These are phyloP conservation scores for Wilhelminamyces savonicus DNA, from an alignment of 805 yeast species.

Conservation along the genomic window DNA sequence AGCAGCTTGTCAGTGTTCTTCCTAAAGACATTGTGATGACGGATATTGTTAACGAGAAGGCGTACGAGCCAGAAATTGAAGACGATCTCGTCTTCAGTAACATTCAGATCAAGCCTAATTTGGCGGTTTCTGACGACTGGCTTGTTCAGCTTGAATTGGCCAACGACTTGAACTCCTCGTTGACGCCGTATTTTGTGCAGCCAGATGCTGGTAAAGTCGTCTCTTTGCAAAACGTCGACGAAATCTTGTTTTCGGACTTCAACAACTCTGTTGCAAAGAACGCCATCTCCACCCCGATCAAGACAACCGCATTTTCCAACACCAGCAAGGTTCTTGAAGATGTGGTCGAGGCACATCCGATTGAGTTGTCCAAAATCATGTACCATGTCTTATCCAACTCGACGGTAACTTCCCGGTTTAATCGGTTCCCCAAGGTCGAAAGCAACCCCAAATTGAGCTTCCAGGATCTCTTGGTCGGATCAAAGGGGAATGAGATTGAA, in stretches of 20 bases:
- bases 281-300: slow-evolving; percentile 18
- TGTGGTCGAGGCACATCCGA: slow-evolving; percentile 5
- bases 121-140: slow-evolving; percentile 58
- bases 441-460: slow-evolving; percentile 9
- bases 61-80: slow-evolving; percentile 60
- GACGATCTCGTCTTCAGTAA: slow-evolving; percentile 28
- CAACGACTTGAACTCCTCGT: slow-evolving; percentile 36
- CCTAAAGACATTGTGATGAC: slow-evolving; percentile 23
- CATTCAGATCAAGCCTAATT: slow-evolving; percentile 36
- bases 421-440: slow-evolving; percentile 20
- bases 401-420: slow-evolving; percentile 12
- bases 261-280: slow-evolving; percentile 17
- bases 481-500: slow-evolving; percentile 11
- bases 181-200: slow-evolving; percentile 24
- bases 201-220: slow-evolving; percentile 5
- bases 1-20: slow-evolving; percentile 24
- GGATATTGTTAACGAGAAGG: slow-evolving; percentile 52
- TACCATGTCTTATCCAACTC: slow-evolving; percentile 16
- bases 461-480: slow-evolving; percentile 9
- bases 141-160: slow-evolving; percentile 53
- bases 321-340: slow-evolving; percentile 1
- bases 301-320: slow-evolving; percentile 5
- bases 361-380: slow-evolving; percentile 10
- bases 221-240: slow-evolving; percentile 36
- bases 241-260: slow-evolving; percentile 42